Conservation (phyloP, 1,139 yeast genomes). For the Debaryomyces udenii region DNA sequence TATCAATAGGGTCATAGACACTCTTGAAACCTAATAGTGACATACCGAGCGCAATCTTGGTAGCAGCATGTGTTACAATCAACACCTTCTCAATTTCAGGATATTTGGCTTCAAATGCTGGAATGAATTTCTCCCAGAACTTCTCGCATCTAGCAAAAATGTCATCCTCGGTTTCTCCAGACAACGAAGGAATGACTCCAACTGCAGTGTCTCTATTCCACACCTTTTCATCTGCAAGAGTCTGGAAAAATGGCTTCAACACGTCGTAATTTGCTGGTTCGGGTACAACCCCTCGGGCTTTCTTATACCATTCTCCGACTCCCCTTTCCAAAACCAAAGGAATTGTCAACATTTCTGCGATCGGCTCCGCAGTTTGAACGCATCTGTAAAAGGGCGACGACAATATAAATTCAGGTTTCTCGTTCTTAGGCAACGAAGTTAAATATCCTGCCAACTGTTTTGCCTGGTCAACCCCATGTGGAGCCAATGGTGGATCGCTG, state of each 20-base stretch:
- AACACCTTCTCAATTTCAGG: slow-evolving; percentile 61
- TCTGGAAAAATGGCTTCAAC: slow-evolving; percentile 54
- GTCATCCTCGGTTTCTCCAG: slow-evolving; percentile 69
- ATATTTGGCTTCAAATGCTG: slow-evolving; percentile 50
- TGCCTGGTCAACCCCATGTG: slow-evolving; percentile 81
- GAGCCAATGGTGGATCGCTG: slow-evolving; percentile 79
- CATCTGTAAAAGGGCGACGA: slow-evolving; percentile 91
- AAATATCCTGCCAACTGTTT: slow-evolving; percentile 64
- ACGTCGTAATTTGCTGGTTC: slow-evolving; percentile 57
- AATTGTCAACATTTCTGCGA: slow-evolving; percentile 57
- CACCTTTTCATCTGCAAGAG: slow-evolving; percentile 36
- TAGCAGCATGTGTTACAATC: slow-evolving; percentile 81
- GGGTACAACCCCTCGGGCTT: slow-evolving; percentile 55
- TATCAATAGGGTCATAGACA: slow-evolving; percentile 54
- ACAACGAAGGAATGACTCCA: slow-evolving; percentile 52
- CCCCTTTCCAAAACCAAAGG: slow-evolving; percentile 72
- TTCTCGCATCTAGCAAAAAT: slow-evolving; percentile 56
- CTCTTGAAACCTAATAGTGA: slow-evolving; percentile 54
- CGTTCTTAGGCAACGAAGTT: slow-evolving; percentile 35
- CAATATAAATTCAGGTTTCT: slow-evolving; percentile 64
- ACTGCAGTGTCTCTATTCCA: slow-evolving; percentile 50
- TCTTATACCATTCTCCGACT: slow-evolving; percentile 71
- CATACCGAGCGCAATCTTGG: slow-evolving; percentile 78
- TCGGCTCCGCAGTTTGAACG: slow-evolving; percentile 75
- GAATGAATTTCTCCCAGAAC: slow-evolving; percentile 56